phyloP scores from a whole-genome alignment of 495 filamentous ascomycete species.

The Penicillium pulvis region DNA sequence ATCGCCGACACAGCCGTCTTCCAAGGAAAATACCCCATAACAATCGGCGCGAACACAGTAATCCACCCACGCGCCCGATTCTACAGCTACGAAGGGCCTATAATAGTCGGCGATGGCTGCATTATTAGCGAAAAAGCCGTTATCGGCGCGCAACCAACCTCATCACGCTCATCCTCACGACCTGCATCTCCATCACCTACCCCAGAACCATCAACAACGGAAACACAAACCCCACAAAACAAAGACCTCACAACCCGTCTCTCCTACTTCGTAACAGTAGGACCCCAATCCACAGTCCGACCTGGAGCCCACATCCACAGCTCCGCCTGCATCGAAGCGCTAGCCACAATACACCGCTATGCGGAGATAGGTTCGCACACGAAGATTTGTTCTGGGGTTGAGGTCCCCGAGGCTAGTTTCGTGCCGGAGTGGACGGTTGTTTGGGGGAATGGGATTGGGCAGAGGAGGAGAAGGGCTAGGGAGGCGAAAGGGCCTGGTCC shows the following conservation, averaged over 20 bases:
- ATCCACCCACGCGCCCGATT: constrained; percentile 79
- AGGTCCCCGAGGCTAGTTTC: constrained; percentile 26
- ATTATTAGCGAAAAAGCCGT: constrained; percentile 73
- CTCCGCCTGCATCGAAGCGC: constrained; percentile 36
- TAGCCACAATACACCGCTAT: constrained; percentile 30
- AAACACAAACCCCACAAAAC: not conserved
- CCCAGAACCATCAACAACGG: not conserved
- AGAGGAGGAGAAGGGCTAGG: constrained; percentile 35
- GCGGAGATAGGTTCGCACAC: constrained; percentile 43
- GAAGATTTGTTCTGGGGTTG: constrained; percentile 43
- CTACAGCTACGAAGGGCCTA: constrained; percentile 66
- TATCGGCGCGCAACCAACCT: constrained; percentile 53
- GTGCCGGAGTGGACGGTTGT: constrained; percentile 49
- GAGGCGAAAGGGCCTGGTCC: constrained; percentile 25
- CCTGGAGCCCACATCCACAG: constrained; percentile 43
- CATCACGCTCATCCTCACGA: constrained; percentile 11
- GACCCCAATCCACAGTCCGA: constrained; percentile 32
- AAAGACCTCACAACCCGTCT: constrained; percentile 31
- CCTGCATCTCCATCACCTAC: not conserved
- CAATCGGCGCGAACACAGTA: constrained; percentile 69
- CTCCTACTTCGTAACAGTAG: constrained; percentile 40
- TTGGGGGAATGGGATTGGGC: constrained; percentile 41
- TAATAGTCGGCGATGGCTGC: constrained; percentile 71
- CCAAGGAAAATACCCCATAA: constrained; percentile 70
- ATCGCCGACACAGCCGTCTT: constrained; percentile 77